These are phyloP conservation scores for Nicotiana knightiana DNA, from an alignment of 257 asterid genomes.

Conservation along the genomic window DNA sequence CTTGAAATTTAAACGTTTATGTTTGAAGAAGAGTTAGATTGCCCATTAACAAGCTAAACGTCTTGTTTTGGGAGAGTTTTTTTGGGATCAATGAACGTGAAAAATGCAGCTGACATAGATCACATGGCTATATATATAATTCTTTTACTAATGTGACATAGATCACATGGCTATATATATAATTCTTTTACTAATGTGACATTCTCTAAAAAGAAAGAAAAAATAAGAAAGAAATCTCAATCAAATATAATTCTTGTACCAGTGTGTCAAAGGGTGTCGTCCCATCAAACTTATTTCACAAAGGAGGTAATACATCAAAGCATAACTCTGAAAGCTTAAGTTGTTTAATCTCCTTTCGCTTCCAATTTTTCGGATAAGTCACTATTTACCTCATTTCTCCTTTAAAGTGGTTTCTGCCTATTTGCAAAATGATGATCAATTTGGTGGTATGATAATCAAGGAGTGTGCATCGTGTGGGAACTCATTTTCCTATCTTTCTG, in stretches of 20 bases:
- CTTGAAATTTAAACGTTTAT: not conserved
- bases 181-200: not conserved
- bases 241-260: not conserved
- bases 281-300: not conserved
- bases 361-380: not conserved
- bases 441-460: not conserved
- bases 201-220: not conserved
- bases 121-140: not conserved
- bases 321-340: not conserved
- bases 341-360: not conserved
- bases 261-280: not conserved
- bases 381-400: not conserved
- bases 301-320: not conserved
- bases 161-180: not conserved
- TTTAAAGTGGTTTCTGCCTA: not conserved
- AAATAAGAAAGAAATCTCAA: not conserved
- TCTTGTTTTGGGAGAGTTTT: not conserved
- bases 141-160: not conserved
- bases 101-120: not conserved
- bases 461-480: constrained; percentile 2
- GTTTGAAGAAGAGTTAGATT: not conserved
- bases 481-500: not conserved
- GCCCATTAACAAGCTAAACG: not conserved
- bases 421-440: not conserved
- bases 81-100: not conserved